These are phyloP conservation scores for Phialemoniopsis sp. DNA, from an alignment of 2,329 filamentous ascomycete genomes.

Conservation along the genomic window DNA sequence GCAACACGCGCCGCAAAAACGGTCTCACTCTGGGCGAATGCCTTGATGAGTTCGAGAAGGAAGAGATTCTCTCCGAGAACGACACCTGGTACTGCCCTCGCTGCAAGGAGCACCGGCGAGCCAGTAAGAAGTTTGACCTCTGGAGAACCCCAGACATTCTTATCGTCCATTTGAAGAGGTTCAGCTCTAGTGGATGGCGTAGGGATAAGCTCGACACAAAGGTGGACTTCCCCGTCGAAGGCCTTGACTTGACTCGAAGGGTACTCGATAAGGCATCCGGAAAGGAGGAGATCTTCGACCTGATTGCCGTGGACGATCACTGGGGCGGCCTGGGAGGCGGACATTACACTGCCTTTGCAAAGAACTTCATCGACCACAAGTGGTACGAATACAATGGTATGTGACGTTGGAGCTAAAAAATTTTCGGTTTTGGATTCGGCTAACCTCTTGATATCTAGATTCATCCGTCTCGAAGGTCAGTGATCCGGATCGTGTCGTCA, in stretches of 20 bases:
- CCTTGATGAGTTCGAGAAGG: constrained; percentile 89
- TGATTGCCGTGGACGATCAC: constrained; percentile 95
- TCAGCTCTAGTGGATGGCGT: constrained; percentile 77
- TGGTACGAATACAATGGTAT: constrained; percentile 98
- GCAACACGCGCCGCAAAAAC: constrained; percentile 62
- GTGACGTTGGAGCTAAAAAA: constrained; percentile 20
- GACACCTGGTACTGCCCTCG: constrained; percentile 97
- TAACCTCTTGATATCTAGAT: constrained; percentile 53
- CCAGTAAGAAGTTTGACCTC: constrained; percentile 93
- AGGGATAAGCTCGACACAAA: constrained; percentile 88
- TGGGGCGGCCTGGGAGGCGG: constrained; percentile 90
- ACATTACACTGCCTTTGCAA: constrained; percentile 92
- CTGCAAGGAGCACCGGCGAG: constrained; percentile 89
- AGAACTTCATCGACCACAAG: constrained; percentile 81
- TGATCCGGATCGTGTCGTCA: constrained; percentile 61
- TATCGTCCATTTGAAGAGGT: constrained; percentile 91
- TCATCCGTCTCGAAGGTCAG: constrained; percentile 62
- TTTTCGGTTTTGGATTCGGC: constrained; percentile 10
- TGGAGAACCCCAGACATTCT: constrained; percentile 97
- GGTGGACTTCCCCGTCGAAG: constrained; percentile 88
- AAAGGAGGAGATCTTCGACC: constrained; percentile 82
- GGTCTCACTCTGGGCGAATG: constrained; percentile 88
- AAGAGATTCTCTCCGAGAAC: constrained; percentile 88
- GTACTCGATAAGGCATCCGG: constrained; percentile 77
- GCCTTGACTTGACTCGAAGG: constrained; percentile 74